Evolutionary conservation across 2,329 filamentous ascomycete genomes (phyloP).

Genomic region (Pezicula neosporulosa): DNA sequence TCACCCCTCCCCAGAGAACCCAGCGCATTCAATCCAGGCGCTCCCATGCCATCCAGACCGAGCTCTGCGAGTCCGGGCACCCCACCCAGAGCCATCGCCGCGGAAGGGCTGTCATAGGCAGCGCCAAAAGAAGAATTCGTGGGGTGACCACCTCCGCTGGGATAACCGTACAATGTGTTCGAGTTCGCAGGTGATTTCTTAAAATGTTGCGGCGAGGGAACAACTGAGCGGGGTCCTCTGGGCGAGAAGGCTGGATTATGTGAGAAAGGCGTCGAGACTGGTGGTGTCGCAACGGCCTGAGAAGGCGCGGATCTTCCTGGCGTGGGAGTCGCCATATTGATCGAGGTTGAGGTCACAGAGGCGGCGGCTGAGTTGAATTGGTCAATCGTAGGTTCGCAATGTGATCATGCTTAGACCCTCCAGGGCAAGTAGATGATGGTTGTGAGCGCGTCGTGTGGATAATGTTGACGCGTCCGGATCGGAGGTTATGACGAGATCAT

Average conservation of each 20-base stretch:
- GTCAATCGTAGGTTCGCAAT: neutral
- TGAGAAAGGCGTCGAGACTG: slow-evolving; percentile 66
- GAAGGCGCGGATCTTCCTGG: slow-evolving; percentile 18
- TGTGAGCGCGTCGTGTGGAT: too few species aligned
- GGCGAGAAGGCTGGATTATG: slow-evolving; percentile 58
- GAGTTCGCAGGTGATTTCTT: slow-evolving; percentile 53
- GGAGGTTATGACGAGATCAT: too few species aligned
- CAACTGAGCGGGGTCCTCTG: slow-evolving; percentile 37
- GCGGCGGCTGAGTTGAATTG: neutral
- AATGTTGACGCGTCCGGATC: too few species aligned
- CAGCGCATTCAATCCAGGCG: slow-evolving; percentile 20
- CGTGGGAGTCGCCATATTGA: slow-evolving; percentile 30
- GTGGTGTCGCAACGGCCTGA: slow-evolving; percentile 48
- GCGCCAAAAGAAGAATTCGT: slow-evolving; percentile 32
- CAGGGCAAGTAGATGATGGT: too few species aligned
- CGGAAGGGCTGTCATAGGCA: slow-evolving; percentile 62
- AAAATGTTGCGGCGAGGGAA: slow-evolving; percentile 60
- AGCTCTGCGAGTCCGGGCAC: slow-evolving; percentile 46
- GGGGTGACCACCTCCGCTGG: slow-evolving; percentile 30
- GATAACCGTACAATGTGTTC: slow-evolving; percentile 38
- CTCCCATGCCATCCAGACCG: slow-evolving; percentile 43
- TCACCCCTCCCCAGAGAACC: slow-evolving; percentile 28
- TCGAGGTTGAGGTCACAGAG: neutral
- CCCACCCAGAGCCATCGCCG: slow-evolving; percentile 57
- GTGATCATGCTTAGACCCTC: too few species aligned